Evolutionary conservation across 805 yeast genomes (phyloP).

Genomic region (Suhomyces xylopsoci): DNA sequence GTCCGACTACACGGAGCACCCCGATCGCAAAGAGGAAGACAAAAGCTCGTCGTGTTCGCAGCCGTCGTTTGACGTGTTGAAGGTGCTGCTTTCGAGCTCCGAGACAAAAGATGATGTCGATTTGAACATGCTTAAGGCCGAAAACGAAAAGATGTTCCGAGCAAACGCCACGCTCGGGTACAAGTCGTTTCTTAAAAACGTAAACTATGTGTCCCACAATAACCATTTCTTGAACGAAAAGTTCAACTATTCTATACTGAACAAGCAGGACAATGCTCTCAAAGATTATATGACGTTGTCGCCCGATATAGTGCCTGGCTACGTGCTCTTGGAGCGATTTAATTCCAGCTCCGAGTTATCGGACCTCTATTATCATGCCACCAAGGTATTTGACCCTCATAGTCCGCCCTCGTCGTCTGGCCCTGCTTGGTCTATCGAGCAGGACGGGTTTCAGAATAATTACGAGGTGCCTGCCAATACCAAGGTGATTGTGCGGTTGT

Average conservation of each 20-base stretch:
- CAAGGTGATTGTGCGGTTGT: constrained; percentile 19
- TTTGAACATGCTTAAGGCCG: not conserved
- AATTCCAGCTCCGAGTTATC: constrained; percentile 8
- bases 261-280: constrained; percentile 1
- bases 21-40: not conserved
- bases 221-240: constrained; percentile 14
- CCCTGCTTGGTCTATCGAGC: not conserved
- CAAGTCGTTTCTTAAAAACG: constrained; percentile 24
- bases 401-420: not conserved
- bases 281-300: constrained; percentile 14
- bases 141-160: constrained; percentile 1
- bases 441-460: not conserved
- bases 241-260: constrained; percentile 5
- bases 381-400: not conserved
- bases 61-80: constrained; percentile 4
- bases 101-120: not conserved
- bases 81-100: not conserved
- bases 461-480: constrained; percentile 4
- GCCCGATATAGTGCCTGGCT: constrained; percentile 21
- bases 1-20: not conserved
- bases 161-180: constrained; percentile 12
- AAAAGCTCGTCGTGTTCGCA: constrained; percentile 1
- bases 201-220: constrained; percentile 23
- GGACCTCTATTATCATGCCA: constrained; percentile 17
- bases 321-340: constrained; percentile 18